Evolutionary conservation across 2,329 filamentous ascomycete species (phyloP).

Genomic region (Claviceps maximensis): DNA sequence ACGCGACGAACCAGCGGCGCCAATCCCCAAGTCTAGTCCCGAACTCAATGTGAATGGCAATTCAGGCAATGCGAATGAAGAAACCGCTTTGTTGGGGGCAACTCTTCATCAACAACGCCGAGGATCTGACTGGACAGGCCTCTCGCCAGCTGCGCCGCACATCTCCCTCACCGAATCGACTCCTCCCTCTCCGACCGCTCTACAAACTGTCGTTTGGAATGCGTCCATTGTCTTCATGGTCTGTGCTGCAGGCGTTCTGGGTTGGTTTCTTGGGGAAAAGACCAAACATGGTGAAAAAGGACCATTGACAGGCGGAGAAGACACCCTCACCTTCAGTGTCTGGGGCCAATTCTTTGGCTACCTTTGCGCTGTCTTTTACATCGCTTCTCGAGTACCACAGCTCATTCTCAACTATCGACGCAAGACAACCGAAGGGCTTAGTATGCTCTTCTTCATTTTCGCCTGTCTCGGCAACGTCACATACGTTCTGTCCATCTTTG

Average conservation of each 20-base stretch:
- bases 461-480: constrained; percentile 91
- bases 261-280: constrained; percentile 59
- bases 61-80: constrained; percentile 35
- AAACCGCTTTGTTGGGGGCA: constrained; percentile 37
- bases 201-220: constrained; percentile 60
- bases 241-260: constrained; percentile 66
- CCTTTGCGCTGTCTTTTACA: constrained; percentile 77
- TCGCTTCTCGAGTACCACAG: constrained; percentile 81
- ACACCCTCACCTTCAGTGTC: constrained; percentile 52
- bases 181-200: constrained; percentile 32
- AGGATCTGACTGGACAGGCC: constrained; percentile 43
- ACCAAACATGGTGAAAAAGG: constrained; percentile 27
- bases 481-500: constrained; percentile 83
- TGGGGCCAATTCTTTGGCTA: constrained; percentile 89
- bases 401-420: constrained; percentile 83
- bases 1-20: constrained; percentile 35
- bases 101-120: constrained; percentile 31
- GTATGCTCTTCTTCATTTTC: constrained; percentile 90
- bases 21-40: constrained; percentile 27
- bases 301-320: constrained; percentile 24
- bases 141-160: constrained; percentile 75
- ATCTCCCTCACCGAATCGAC: constrained; percentile 35
- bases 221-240: constrained; percentile 65
- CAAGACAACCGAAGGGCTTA: constrained; percentile 86
- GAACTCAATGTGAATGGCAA: constrained; percentile 17